These are phyloP conservation scores for Trametopsis cervina DNA, from an alignment of 768 basidiomycete species.

Conservation along the genomic window DNA sequence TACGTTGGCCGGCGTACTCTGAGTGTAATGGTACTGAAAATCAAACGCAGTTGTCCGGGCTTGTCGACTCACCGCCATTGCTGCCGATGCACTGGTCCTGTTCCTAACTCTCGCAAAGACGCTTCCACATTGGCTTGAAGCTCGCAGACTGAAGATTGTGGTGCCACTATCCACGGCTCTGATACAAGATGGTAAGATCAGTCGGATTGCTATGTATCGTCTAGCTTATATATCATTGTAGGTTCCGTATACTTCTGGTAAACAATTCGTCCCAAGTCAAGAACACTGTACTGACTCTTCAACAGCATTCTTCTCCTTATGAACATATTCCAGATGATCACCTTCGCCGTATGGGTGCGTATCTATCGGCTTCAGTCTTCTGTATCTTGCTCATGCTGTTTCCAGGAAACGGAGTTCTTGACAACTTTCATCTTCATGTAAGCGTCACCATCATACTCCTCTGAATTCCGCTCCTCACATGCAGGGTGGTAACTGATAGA, in stretches of 20 bases:
- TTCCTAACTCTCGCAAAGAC: conserved; percentile 1
- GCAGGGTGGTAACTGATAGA: too few species aligned
- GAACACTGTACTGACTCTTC: neutral
- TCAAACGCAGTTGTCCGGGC: neutral
- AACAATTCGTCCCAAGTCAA: neutral
- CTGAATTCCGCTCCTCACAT: too few species aligned
- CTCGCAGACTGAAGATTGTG: neutral
- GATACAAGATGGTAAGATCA: neutral
- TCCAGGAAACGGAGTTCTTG: neutral
- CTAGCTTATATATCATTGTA: neutral
- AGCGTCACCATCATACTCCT: neutral
- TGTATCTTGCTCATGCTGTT: neutral
- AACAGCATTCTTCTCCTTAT: neutral
- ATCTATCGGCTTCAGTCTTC: too few species aligned
- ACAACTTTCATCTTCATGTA: neutral
- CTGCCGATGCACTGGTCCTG: neutral
- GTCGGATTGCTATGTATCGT: neutral
- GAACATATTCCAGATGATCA: conserved; percentile 1
- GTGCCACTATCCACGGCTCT: neutral
- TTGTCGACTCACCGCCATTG: neutral
- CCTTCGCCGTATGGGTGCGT: neutral
- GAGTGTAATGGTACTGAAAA: neutral
- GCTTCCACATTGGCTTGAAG: neutral
- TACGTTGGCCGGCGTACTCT: neutral
- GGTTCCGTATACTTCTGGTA: neutral